Evolutionary conservation across 2,329 filamentous ascomycete genomes (phyloP).

Genomic region (Paramyrothecium roridum): DNA sequence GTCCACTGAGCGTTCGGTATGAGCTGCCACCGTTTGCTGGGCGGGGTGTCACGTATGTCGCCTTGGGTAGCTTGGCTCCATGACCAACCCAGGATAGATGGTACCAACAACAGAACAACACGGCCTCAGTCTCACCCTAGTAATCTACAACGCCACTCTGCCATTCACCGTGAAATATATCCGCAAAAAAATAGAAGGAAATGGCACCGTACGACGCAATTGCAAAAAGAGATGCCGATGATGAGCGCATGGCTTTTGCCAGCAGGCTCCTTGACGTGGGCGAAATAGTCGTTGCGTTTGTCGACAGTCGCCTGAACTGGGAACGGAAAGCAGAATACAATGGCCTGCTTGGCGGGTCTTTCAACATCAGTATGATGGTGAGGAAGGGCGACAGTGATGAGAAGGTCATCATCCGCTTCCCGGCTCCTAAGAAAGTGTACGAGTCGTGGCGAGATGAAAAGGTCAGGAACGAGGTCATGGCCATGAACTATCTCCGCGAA

Average conservation of each 20-base stretch:
- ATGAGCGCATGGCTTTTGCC: background rate
- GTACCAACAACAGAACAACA: no score
- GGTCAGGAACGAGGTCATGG: conserved; percentile 21
- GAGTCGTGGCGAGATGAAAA: conserved; percentile 23
- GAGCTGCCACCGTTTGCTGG: no score
- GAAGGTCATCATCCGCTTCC: conserved; percentile 23
- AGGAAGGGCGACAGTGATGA: background rate
- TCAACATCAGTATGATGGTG: background rate
- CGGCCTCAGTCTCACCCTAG: no score
- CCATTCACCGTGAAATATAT: no score
- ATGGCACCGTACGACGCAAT: conserved; percentile 5
- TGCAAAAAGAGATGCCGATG: background rate
- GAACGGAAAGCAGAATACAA: conserved; percentile 25
- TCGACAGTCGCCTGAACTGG: conserved; percentile 32
- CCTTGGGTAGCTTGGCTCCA: no score
- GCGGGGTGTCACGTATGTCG: no score
- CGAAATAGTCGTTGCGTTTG: background rate
- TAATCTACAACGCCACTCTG: no score
- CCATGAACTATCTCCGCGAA: conserved; percentile 21
- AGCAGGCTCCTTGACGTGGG: background rate
- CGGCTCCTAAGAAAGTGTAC: conserved; percentile 17
- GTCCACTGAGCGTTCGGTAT: no score
- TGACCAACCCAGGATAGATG: no score
- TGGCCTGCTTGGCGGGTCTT: background rate
- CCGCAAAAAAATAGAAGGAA: no score